These are phyloP conservation scores for Mucor irregularis DNA, from an alignment of 371 early-diverging fungal species.

Conservation along the genomic window DNA sequence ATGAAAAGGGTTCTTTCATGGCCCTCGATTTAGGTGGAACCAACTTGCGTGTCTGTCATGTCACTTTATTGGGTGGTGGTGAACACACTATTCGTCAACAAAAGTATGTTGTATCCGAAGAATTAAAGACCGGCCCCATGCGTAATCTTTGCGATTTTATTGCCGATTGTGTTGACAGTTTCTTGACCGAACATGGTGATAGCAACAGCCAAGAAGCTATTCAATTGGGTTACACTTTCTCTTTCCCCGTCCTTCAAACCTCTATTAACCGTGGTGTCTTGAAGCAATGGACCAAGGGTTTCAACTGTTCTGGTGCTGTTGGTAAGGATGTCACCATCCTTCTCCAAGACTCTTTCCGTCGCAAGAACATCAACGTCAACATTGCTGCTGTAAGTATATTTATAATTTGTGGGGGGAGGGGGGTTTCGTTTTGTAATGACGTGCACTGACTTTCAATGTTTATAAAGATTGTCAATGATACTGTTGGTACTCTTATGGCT, in stretches of 20 bases:
- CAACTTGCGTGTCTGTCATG: slow-evolving; percentile 87
- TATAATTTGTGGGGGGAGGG: not conserved
- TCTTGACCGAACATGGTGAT: slow-evolving; percentile 59
- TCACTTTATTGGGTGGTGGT: slow-evolving; percentile 74
- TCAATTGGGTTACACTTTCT: slow-evolving; percentile 91
- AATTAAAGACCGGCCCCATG: slow-evolving; percentile 50
- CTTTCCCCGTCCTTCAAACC: slow-evolving; percentile 89
- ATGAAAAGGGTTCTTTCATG: slow-evolving; percentile 83
- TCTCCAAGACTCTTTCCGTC: slow-evolving; percentile 80
- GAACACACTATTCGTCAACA: slow-evolving; percentile 64
- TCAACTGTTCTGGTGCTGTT: slow-evolving; percentile 72
- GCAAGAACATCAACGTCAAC: slow-evolving; percentile 71
- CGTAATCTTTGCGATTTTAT: slow-evolving; percentile 84
- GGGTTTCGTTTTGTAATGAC: not conserved
- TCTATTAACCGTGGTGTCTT: slow-evolving; percentile 78
- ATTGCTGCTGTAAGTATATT: slow-evolving; percentile 67
- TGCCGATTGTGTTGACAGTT: slow-evolving; percentile 81
- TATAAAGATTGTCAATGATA: slow-evolving; percentile 87
- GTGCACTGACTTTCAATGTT: not conserved
- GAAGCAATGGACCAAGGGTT: slow-evolving; percentile 94
- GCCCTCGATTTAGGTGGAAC: slow-evolving; percentile 95
- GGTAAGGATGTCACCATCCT: slow-evolving; percentile 79
- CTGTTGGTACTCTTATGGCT: slow-evolving; percentile 92
- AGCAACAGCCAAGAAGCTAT: slow-evolving; percentile 5
- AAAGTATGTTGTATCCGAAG: slow-evolving; percentile 62